Evolutionary conservation across 495 filamentous ascomycete species (phyloP), one percentile per base, ranked within the genome.

Genomic region (Terfezia claveryi): DNA sequence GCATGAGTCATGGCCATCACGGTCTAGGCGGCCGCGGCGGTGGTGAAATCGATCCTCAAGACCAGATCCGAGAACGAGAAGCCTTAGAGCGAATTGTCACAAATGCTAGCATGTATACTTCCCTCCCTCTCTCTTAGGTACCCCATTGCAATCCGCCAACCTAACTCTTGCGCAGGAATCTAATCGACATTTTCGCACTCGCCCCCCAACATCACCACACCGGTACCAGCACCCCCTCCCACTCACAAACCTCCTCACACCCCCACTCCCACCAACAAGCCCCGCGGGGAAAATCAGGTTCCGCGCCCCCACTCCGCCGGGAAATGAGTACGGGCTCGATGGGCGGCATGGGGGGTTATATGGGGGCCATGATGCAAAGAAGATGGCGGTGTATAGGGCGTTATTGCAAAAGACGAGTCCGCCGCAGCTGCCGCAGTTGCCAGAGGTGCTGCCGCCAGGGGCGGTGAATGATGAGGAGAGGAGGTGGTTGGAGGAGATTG

Each of bases 181-280:
- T 66, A 11, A 66, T 66, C 23, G 64, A 66, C 46, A 66, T 66
- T 23, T 66, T 66, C 49, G 63, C 63, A 6, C 60, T 63, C 23
- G 63, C 63, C 10, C 57, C 62, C 53, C 41, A 59, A 57, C 23
- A 51, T 46, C 27, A 52, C 62, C 32, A 58, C 54, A 52, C 49
- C n/a, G n/a, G 38, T 50, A 11, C 54, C 56, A 23, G 41, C 56
- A 14, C 36, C 16, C 11, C n/a, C 5, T 14, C 59, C 56, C 20
- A 63, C 55, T 41, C 59, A 62, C 32, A 62, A 32, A 32, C 27
- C 7, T 32, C 27, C 7, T 32, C 27, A 4, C 27, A 32, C 27
- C 27, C 27, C 27, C 27, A 32, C 7, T 32, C 27, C 0, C 27
- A 32, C 27, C 27, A 32, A 32, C 27, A 32, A 32, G 27, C 27